Evolutionary conservation across 345 rosid species (phyloP).

Genomic region (Eucalyptus marginata): DNA sequence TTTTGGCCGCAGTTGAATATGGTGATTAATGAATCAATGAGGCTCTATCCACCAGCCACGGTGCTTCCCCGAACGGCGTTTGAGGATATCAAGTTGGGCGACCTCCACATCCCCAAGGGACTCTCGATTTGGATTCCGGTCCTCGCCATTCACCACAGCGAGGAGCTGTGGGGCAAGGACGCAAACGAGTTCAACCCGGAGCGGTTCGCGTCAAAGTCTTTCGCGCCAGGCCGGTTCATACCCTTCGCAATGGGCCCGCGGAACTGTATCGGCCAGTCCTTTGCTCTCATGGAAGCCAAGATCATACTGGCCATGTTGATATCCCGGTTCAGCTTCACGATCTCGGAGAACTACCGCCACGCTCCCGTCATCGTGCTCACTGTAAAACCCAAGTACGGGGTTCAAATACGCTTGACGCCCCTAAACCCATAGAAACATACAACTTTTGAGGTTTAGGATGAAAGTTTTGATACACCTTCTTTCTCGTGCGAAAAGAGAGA

Average conservation of each 20-base stretch:
- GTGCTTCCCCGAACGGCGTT: conserved; percentile 88
- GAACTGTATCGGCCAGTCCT: conserved; percentile 47
- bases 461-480: not conserved
- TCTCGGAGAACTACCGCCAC: conserved; percentile 31
- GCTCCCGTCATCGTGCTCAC: conserved; percentile 36
- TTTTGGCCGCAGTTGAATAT: conserved; percentile 44
- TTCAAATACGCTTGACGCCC: conserved; percentile 14
- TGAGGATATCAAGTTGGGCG: conserved; percentile 71
- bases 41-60: conserved; percentile 89
- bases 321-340: conserved; percentile 20
- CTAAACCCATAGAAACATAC: not conserved
- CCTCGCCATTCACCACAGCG: conserved; percentile 78
- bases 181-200: conserved; percentile 82
- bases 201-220: conserved; percentile 41
- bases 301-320: conserved; percentile 33
- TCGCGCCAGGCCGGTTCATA: conserved; percentile 32
- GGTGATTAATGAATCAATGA: conserved; percentile 82
- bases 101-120: conserved; percentile 75
- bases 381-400: conserved; percentile 34
- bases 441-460: not conserved
- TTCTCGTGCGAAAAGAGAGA: not conserved
- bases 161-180: conserved; percentile 86
- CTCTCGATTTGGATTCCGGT: conserved; percentile 93
- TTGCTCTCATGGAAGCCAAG: conserved; percentile 42
- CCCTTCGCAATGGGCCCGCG: conserved; percentile 49